Conservation (phyloP, 1,284 basidiomycete genomes). For the Ceratobasidium theobromae region DNA sequence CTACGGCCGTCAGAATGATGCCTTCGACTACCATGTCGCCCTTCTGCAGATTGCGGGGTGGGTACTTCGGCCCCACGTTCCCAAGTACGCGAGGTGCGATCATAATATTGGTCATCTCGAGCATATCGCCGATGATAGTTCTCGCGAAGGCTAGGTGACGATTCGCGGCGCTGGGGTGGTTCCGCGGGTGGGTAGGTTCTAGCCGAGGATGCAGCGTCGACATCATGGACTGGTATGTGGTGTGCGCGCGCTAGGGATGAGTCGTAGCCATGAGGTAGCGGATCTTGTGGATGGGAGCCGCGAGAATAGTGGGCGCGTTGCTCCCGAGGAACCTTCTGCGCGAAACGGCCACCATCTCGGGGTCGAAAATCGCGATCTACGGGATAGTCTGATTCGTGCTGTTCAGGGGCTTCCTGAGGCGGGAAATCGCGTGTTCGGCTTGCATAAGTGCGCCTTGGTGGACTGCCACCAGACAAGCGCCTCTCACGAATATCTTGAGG, state of each 20-base stretch:
- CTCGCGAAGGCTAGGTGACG: background rate
- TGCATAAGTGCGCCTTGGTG: background rate
- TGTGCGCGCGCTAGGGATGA: background rate
- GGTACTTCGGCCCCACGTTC: conserved; percentile 24
- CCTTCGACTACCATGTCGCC: background rate
- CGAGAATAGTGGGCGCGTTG: conserved; percentile 2
- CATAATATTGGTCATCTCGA: conserved; percentile 2
- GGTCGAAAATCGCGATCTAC: background rate
- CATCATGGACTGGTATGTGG: background rate
- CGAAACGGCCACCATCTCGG: background rate
- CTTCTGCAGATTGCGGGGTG: background rate
- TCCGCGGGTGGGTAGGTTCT: background rate
- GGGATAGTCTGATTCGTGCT: background rate
- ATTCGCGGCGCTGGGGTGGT: conserved; percentile 1
- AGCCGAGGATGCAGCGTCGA: background rate
- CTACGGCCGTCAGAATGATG: background rate
- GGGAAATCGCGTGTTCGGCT: background rate
- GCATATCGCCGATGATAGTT: background rate
- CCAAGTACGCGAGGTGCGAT: conserved; percentile 17
- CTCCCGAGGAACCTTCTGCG: background rate
- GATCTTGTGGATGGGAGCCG: background rate
- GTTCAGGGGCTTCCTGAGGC: background rate
- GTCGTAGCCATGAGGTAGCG: background rate
- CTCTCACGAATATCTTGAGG: background rate
- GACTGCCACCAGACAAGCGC: background rate